These are phyloP conservation scores for Aphanoascus verrucosus DNA, from an alignment of 2,329 filamentous ascomycete species.

Conservation along the genomic window DNA sequence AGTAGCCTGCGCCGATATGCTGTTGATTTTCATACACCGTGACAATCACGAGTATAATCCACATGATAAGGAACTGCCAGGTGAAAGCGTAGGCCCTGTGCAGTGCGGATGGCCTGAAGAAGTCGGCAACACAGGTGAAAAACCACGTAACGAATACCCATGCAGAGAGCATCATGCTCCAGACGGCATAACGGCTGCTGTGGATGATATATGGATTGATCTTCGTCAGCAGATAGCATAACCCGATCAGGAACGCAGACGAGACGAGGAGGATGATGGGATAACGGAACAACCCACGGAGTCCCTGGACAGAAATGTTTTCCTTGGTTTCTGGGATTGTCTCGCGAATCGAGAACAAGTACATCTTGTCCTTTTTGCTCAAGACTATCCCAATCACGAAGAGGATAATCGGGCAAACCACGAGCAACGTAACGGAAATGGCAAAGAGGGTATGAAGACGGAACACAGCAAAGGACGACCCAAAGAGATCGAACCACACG, in stretches of 20 bases:
- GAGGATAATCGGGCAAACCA: conserved; percentile 65
- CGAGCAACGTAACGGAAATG: conserved; percentile 70
- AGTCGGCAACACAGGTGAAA: conserved; percentile 65
- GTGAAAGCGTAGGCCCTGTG: conserved; percentile 69
- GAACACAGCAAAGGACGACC: conserved; percentile 66
- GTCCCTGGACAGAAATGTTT: conserved; percentile 57
- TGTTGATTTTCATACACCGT: conserved; percentile 68
- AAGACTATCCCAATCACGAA: conserved; percentile 59
- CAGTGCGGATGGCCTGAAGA: conserved; percentile 72
- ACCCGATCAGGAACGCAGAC: conserved; percentile 55
- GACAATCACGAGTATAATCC: conserved; percentile 58
- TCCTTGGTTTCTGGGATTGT: conserved; percentile 52
- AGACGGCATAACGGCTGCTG: conserved; percentile 76
- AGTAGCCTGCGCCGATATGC: conserved; percentile 65
- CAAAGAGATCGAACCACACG: conserved; percentile 93
- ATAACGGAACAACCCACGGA: conserved; percentile 74
- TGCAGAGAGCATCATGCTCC: conserved; percentile 73
- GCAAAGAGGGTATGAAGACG: conserved; percentile 75
- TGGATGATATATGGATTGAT: conserved; percentile 87
- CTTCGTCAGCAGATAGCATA: conserved; percentile 66
- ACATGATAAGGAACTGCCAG: conserved; percentile 72
- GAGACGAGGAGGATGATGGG: conserved; percentile 63
- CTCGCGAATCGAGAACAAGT: conserved; percentile 63
- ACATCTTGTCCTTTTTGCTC: conserved; percentile 67
- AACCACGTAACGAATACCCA: conserved; percentile 79